Conservation (phyloP, 2,329 filamentous ascomycete genomes). For the Helotiales sp. region DNA sequence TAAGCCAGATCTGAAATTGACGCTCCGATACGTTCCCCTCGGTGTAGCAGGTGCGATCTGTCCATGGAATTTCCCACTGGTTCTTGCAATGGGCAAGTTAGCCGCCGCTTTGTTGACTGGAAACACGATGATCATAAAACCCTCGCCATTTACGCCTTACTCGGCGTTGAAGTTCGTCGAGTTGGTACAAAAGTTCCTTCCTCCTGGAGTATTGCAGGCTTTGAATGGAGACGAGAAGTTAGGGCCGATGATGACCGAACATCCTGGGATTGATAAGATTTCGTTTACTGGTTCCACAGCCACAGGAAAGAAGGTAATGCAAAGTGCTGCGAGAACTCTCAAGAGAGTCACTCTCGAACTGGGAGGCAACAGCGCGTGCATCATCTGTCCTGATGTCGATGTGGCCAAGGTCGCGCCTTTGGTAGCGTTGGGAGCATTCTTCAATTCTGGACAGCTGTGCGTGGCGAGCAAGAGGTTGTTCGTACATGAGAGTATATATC, state of each 20-base stretch:
- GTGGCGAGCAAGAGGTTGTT: conserved; percentile 59
- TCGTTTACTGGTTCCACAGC: conserved; percentile 57
- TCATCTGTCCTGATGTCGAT: conserved; percentile 54
- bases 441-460: conserved; percentile 56
- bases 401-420: conserved; percentile 44
- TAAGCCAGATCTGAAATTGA: conserved; percentile 37
- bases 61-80: conserved; percentile 59
- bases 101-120: conserved; percentile 50
- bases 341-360: conserved; percentile 43
- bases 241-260: conserved; percentile 53
- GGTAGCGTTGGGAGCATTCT: conserved; percentile 49
- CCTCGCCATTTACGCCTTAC: conserved; percentile 58
- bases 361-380: conserved; percentile 53
- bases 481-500: conserved; percentile 60
- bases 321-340: conserved; percentile 48
- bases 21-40: conserved; percentile 45
- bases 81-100: conserved; percentile 51
- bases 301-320: conserved; percentile 51
- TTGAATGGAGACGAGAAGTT: conserved; percentile 55
- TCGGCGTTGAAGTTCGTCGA: conserved; percentile 52
- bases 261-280: conserved; percentile 56
- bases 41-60: conserved; percentile 56
- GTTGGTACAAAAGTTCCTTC: conserved; percentile 48
- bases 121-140: conserved; percentile 57
- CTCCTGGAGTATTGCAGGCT: conserved; percentile 56